Evolutionary conservation across 2,329 filamentous ascomycete genomes (phyloP).

Genomic region (Aspergillus persii): DNA sequence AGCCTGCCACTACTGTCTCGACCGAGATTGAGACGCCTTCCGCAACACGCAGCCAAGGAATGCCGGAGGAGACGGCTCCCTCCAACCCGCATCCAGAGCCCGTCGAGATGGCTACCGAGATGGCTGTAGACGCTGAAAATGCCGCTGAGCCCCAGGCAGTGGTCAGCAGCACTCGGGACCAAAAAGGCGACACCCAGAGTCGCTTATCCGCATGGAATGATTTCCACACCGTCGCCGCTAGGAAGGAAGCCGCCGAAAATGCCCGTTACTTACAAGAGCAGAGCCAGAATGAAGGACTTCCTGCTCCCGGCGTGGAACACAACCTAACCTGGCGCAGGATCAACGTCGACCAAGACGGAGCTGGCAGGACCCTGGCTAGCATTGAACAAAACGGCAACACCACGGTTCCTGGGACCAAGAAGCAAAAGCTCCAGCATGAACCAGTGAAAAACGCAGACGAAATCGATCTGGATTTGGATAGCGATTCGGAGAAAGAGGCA

Average conservation of each 20-base stretch:
- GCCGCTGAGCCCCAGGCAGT: not conserved
- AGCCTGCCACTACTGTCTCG: not conserved
- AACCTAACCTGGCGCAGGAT: constrained; percentile 41
- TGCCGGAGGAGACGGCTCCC: not conserved
- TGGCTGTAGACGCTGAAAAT: not conserved
- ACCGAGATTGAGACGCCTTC: not conserved
- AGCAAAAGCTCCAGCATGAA: constrained; percentile 20
- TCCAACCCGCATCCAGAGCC: not conserved
- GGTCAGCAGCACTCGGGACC: not conserved
- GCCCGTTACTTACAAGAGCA: constrained; percentile 27
- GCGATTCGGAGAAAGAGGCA: constrained; percentile 19
- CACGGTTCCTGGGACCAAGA: constrained; percentile 16
- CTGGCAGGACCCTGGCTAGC: constrained; percentile 21
- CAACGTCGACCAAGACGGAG: constrained; percentile 29
- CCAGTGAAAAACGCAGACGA: constrained; percentile 52
- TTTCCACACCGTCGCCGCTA: constrained; percentile 33
- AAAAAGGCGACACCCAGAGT: constrained; percentile 4
- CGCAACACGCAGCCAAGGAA: not conserved
- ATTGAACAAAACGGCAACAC: constrained; percentile 16
- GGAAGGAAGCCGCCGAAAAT: constrained; percentile 34
- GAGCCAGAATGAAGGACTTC: constrained; percentile 13
- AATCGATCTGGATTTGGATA: constrained; percentile 37
- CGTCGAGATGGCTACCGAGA: not conserved
- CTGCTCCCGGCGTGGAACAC: constrained; percentile 23
- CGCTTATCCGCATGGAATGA: constrained; percentile 39